These are phyloP conservation scores for Mucor circinelloides DNA, from an alignment of 371 early-diverging fungal species.

Conservation along the genomic window DNA sequence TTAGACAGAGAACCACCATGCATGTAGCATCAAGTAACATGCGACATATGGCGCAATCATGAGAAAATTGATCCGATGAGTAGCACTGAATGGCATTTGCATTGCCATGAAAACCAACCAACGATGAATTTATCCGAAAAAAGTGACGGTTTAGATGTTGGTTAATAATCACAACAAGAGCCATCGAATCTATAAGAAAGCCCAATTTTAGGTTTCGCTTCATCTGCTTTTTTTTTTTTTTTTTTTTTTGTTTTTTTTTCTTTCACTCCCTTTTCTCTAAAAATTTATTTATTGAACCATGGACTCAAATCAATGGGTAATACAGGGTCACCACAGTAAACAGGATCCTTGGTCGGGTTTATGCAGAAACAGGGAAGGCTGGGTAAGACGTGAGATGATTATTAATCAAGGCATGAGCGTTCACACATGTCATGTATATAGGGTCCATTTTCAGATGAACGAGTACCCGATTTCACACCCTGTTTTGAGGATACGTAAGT, in stretches of 20 bases:
- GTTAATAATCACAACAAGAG: not conserved
- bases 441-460: constrained; percentile 67
- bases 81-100: too few species aligned
- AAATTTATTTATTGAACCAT: constrained; percentile 1
- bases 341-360: constrained; percentile 2
- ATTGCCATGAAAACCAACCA: not conserved
- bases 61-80: too few species aligned
- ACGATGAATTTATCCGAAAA: not conserved
- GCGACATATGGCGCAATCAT: too few species aligned
- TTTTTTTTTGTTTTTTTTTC: not conserved
- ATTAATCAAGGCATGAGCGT: not conserved
- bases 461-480: constrained; percentile 71
- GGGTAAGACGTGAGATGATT: constrained; percentile 30
- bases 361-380: constrained; percentile 48
- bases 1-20: not conserved
- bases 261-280: not conserved
- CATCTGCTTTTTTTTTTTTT: not conserved
- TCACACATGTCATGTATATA: constrained; percentile 26
- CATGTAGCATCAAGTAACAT: not conserved
- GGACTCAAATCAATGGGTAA: constrained; percentile 21
- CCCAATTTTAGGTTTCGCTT: not conserved
- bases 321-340: constrained; percentile 4
- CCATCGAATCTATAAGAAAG: not conserved
- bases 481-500: constrained; percentile 75
- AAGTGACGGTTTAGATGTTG: not conserved